Conservation (phyloP, 2,329 filamentous ascomycete genomes). For the Monosporascus cannonballus region DNA sequence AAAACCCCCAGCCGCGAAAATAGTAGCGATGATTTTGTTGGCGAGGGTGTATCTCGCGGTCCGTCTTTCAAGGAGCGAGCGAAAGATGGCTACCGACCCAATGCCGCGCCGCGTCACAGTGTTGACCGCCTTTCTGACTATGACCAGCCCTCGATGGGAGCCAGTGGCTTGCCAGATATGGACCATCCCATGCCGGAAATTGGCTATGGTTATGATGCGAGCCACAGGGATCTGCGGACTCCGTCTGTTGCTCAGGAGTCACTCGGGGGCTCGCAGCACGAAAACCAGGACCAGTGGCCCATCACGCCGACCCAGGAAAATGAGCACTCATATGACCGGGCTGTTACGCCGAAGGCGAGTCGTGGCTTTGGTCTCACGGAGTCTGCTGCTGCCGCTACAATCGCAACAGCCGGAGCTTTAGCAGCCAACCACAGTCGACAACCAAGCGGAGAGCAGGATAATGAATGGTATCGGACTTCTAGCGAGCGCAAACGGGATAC, state of each 20-base stretch:
- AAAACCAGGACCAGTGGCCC: constrained; percentile 23
- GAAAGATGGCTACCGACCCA: constrained; percentile 47
- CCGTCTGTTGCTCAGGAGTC: constrained; percentile 77
- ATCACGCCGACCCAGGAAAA: constrained; percentile 28
- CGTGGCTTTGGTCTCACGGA: constrained; percentile 35
- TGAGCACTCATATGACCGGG: constrained; percentile 22
- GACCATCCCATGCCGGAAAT: constrained; percentile 72
- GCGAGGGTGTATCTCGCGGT: constrained; percentile 51
- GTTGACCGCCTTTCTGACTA: constrained; percentile 50
- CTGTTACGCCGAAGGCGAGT: constrained; percentile 21
- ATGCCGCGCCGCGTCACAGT: constrained; percentile 52
- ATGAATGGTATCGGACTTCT: constrained; percentile 58
- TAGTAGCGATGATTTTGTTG: constrained; percentile 33
- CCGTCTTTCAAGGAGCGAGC: constrained; percentile 63
- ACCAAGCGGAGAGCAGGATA: constrained; percentile 52
- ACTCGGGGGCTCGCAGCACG: constrained; percentile 44
- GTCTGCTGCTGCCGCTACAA: constrained; percentile 48
- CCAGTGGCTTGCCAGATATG: constrained; percentile 63
- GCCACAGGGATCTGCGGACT: constrained; percentile 59
- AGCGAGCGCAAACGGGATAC: constrained; percentile 61
- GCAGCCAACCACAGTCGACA: constrained; percentile 45
- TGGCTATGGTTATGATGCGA: constrained; percentile 55
- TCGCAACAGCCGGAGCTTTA: constrained; percentile 42
- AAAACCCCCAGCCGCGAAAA: constrained; percentile 29
- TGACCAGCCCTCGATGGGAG: constrained; percentile 52